Conservation (phyloP, 805 yeast species). For the Danielia reshetovae region DNA sequence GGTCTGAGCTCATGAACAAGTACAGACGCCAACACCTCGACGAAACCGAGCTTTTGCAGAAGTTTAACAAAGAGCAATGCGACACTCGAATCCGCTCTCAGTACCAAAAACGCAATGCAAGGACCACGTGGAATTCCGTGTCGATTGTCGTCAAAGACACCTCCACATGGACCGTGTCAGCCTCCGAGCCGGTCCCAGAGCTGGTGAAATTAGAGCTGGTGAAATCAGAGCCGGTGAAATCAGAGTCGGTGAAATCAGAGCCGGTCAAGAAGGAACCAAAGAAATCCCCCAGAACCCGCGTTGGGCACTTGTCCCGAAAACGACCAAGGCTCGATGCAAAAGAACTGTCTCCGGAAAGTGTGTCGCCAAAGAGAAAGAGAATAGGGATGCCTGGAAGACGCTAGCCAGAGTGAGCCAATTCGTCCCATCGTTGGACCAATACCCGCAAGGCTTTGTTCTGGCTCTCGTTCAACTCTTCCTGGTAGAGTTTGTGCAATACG, state of each 20-base stretch:
- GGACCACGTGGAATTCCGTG: background rate
- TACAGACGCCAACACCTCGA: constrained; percentile 19
- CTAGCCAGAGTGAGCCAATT: background rate
- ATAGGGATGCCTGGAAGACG: constrained; percentile 7
- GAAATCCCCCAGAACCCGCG: too few relatives aligned
- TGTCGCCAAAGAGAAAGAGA: constrained; percentile 8
- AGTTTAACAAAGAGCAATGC: constrained; percentile 1
- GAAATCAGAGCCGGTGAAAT: background rate
- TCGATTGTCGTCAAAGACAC: constrained; percentile 2
- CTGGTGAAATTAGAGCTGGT: background rate
- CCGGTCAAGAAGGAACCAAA: background rate
- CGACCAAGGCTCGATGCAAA: too few relatives aligned
- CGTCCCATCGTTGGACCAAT: constrained; percentile 15
- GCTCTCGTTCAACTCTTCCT: constrained; percentile 2
- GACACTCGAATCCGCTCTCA: background rate
- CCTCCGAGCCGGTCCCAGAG: too few relatives aligned
- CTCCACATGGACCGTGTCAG: constrained; percentile 2
- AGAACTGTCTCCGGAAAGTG: too few relatives aligned
- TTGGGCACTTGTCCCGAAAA: too few relatives aligned
- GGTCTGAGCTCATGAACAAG: constrained; percentile 29
- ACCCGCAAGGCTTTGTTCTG: constrained; percentile 18
- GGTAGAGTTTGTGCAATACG: constrained; percentile 27
- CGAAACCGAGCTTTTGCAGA: constrained; percentile 3
- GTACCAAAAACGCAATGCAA: background rate
- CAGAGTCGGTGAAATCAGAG: background rate